Evolutionary conservation across 2,329 filamentous ascomycete genomes (phyloP).

Genomic region (Fusarium napiforme): DNA sequence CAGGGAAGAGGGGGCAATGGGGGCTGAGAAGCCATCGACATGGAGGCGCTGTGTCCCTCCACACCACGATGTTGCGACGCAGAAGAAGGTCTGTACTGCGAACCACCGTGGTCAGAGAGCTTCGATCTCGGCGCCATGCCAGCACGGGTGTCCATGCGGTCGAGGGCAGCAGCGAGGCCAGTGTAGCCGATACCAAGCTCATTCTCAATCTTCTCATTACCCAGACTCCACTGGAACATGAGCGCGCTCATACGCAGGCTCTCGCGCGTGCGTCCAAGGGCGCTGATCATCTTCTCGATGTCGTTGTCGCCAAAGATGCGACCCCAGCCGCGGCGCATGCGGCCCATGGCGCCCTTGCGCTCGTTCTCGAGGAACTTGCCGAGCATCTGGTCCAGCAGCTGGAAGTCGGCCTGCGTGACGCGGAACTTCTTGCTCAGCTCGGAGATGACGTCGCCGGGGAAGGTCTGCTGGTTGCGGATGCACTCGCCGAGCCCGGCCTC

Average conservation of each 20-base stretch:
- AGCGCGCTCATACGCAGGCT: conserved; percentile 71
- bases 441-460: conserved; percentile 69
- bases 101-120: conserved; percentile 26
- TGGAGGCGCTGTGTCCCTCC: conserved; percentile 20
- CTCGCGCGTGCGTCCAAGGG: conserved; percentile 68
- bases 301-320: conserved; percentile 72
- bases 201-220: conserved; percentile 66
- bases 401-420: conserved; percentile 69
- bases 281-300: conserved; percentile 68
- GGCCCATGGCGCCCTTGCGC: conserved; percentile 68
- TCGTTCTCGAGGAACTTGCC: conserved; percentile 70
- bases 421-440: conserved; percentile 74
- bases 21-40: conserved; percentile 22
- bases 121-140: conserved; percentile 34
- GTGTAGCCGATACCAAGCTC: conserved; percentile 74
- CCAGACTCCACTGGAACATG: conserved; percentile 73
- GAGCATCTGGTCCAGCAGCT: conserved; percentile 71
- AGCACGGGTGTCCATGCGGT: conserved; percentile 50
- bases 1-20: conserved; percentile 44
- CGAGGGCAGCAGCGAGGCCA: conserved; percentile 72
- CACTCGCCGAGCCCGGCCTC: conserved; percentile 71
- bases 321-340: conserved; percentile 69
- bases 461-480: conserved; percentile 59
- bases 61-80: conserved; percentile 40
- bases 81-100: conserved; percentile 41